Evolutionary conservation across 2,329 filamentous ascomycete species (phyloP).

Genomic region (Xylariaceae sp.): DNA sequence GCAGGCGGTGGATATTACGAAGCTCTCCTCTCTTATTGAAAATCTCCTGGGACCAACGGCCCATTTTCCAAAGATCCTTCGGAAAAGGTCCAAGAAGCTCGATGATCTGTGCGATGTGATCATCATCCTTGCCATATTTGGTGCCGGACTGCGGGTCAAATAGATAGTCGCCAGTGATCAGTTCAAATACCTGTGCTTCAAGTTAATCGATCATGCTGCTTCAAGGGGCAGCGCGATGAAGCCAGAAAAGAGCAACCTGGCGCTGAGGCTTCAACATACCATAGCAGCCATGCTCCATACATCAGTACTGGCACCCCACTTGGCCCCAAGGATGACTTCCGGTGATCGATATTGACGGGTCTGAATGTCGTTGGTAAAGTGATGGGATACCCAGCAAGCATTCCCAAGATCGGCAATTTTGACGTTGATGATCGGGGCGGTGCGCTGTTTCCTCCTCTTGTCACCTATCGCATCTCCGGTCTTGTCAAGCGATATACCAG

Average conservation of each 20-base stretch:
- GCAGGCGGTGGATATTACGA: constrained; percentile 91
- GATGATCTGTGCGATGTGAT: constrained; percentile 98
- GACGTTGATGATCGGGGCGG: constrained; percentile 74
- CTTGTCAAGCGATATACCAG: constrained; percentile 89
- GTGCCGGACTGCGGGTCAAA: constrained; percentile 98
- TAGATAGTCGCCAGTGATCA: constrained; percentile 97
- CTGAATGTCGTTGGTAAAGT: constrained; percentile 99
- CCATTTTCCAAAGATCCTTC: constrained; percentile 83
- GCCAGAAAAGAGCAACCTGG: neutral
- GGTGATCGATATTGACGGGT: constrained; percentile 95
- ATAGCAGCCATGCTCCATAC: constrained; percentile 99
- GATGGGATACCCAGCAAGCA: constrained; percentile 97
- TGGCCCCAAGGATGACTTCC: constrained; percentile 91
- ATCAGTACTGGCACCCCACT: constrained; percentile 99
- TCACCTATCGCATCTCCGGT: constrained; percentile 40
- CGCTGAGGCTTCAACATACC: constrained; percentile 54
- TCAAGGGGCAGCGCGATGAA: neutral
- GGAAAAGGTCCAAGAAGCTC: constrained; percentile 92
- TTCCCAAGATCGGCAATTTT: constrained; percentile 99
- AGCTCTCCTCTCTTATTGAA: constrained; percentile 98
- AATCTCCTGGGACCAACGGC: constrained; percentile 98
- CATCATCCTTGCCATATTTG: constrained; percentile 98
- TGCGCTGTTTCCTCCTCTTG: constrained; percentile 62
- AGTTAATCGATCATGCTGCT: constrained; percentile 5
- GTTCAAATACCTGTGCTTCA: constrained; percentile 73